Percentiles rank a stretch among this genome's conserved stretches.
These are phyloP conservation scores for Camellia japonica DNA, from an alignment of 148 eudicot genomes.

Conservation along the genomic window DNA sequence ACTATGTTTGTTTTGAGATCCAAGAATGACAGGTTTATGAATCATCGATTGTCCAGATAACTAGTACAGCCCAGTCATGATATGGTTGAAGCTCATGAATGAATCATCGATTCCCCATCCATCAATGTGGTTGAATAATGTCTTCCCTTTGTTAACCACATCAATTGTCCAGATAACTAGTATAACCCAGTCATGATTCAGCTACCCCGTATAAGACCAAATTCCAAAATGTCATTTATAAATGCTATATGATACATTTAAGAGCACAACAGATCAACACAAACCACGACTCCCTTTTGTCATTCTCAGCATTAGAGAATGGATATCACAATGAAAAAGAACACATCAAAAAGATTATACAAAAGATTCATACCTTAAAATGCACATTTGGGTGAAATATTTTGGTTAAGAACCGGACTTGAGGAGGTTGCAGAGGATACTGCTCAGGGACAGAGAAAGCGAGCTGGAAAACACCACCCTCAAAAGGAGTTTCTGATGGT, in stretches of 20 bases:
- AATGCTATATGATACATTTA: not conserved
- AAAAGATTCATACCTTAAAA: slow-evolving; percentile 60
- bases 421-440: slow-evolving; percentile 99
- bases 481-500: slow-evolving; percentile 94
- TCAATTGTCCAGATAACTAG: not conserved
- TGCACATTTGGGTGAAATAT: slow-evolving; percentile 98
- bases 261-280: not conserved
- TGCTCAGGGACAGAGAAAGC: slow-evolving; percentile 97
- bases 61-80: no score
- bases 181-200: not conserved
- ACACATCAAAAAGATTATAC: not conserved
- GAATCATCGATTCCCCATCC: not conserved
- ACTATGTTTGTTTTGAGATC: not conserved
- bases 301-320: not conserved
- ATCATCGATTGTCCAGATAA: not conserved
- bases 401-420: slow-evolving; percentile 95
- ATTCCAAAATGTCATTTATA: not conserved
- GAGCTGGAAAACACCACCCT: slow-evolving; percentile 97
- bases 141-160: not conserved
- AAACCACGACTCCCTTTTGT: not conserved
- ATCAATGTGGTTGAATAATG: not conserved
- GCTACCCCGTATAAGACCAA: not conserved
- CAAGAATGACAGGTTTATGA: not conserved
- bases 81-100: no score
- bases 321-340: not conserved